Evolutionary conservation across 2,329 filamentous ascomycete species (phyloP), one percentile per base, ranked within the genome.

Genomic region (Parascedosporium putredinis): DNA sequence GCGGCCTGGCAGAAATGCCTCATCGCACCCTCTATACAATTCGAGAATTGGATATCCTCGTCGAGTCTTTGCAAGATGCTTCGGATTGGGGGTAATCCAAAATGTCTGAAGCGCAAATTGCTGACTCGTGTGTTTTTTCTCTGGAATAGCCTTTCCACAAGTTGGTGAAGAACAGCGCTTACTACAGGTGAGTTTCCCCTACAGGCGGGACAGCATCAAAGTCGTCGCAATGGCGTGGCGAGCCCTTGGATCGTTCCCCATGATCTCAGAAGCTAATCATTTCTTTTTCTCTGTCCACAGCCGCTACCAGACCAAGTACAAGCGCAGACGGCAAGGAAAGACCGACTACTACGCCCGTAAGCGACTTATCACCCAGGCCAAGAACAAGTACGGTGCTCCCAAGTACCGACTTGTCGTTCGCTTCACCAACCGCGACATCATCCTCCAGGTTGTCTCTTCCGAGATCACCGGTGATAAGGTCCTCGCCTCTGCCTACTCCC

Each of bases 361-460:
- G 88, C 86, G 93, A 69, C 82, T 98, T 74, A 93, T 97, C 81
- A 90, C 88, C 79, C 93, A 98, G 83, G 93, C 93, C 78, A 98
- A 97, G 88, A 98, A 98, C 88, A 98, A 98, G 86, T 98, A 97
- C 86, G 95, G 95, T 78, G 86, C 93, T 58, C 93, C 93, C 75
- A 98, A 98, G 84, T 97, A 98, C 86, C 88, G 93, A 69, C 86
- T 98, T 68, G 93, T 98, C 61, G 88, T 98, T 70, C 93, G 93
- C 72, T 95, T 95, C 86, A 94, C 88, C 81, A 95, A 97, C 86
- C 88, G 89, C 75, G 91, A 98, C 81, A 95, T 97, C 79, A 86
- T 97, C 77, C 84, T 83, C 76, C 93, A 98, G 80, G 93, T 98
- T 71, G 83, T 98, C 71, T 86, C 81, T 69, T 94, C 93, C 54